A percentile compares a stretch with the other conserved stretches of the same genome.
phyloP scores from a whole-genome alignment of 2,329 filamentous ascomycete genomes.

The Cladophialophora psammophila region DNA sequence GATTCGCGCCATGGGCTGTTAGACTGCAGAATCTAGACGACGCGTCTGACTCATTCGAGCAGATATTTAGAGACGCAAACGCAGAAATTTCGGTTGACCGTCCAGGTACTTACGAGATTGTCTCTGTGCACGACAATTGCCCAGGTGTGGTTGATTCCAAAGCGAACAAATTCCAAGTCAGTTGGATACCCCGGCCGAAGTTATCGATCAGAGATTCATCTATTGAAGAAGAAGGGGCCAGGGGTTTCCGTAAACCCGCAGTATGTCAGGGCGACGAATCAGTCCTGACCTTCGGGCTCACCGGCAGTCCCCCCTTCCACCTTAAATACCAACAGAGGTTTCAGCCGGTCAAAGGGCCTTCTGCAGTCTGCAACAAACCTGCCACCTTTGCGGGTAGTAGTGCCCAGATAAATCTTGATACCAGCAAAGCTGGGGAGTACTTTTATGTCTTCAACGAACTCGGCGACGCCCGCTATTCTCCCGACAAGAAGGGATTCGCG shows the following conservation, averaged over 20 bases:
- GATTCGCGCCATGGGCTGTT: conserved; percentile 83
- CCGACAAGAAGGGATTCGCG: conserved; percentile 69
- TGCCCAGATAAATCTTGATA: conserved; percentile 85
- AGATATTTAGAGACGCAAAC: conserved; percentile 68
- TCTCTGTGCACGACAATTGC: conserved; percentile 81
- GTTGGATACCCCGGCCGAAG: conserved; percentile 83
- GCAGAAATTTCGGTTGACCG: conserved; percentile 70
- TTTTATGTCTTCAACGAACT: conserved; percentile 85
- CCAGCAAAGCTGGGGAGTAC: conserved; percentile 79
- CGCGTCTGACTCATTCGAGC: conserved; percentile 53
- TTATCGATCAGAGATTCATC: conserved; percentile 72
- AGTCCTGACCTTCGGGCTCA: conserved; percentile 79
- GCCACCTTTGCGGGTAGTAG: conserved; percentile 79
- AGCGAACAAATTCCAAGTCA: conserved; percentile 77
- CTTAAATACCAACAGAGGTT: conserved; percentile 82
- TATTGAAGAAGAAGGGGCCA: conserved; percentile 62
- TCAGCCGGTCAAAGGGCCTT: conserved; percentile 71
- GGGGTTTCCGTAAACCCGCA: conserved; percentile 74
- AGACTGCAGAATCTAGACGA: conserved; percentile 68
- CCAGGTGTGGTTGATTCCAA: conserved; percentile 78
- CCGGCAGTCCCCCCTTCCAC: conserved; percentile 82
- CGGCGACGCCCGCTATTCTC: conserved; percentile 84
- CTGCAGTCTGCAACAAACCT: conserved; percentile 68
- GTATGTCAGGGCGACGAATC: conserved; percentile 97
- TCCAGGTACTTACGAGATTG: conserved; percentile 79